Evolutionary conservation across 805 yeast species (phyloP), one percentile per base, ranked within the genome.

Genomic region (Ogataea nonfermentans): DNA sequence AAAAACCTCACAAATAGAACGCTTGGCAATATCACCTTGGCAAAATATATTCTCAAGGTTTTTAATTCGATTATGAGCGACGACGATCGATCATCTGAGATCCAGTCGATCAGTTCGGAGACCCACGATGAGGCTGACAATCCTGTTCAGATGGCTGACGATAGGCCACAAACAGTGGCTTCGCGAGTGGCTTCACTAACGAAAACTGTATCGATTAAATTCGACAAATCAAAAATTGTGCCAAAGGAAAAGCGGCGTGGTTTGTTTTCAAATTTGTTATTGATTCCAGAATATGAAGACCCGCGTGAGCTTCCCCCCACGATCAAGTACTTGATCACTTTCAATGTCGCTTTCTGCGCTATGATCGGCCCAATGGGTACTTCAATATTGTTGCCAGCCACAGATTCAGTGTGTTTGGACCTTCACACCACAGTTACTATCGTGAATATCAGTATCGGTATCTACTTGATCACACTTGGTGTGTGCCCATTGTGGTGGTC

Each of bases 401-500:
- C 85, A 14, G 75, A 75, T 24, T 74, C 76, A 37, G 72, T 87
- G 29, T 72, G 73, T 4, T 46, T 49, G 1, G 78, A 76, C 13
- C 68, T 84, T 12, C 31, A 79, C 29, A 81, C 95, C 0, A 53
- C 76, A 4, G 73, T 72, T 1, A 65, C 79, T 20, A 68, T 76
- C 52, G 87, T 86, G 17, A 87, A 86, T 53, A 70, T 87, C 12
- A 78, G 91, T 2, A 87, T 86, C 36, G 96, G 95, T 49, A 72
- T 87, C 9, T 88, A 86, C 56, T 62, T 86, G 19, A 55, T 86
- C 10, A 70, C 89, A 1, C 55, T 88, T 24, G 96, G 95, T 11
- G 67, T 88, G 1, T 79, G 85, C 52, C 95, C 96, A 2, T 56
- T 88, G 31, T 87, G 95, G 93, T 88, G 95, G 95, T 81, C 91